Base-by-base conservation (phyloP, 108 stramenopile genomes). In the Conticribra guillardii region DNA sequence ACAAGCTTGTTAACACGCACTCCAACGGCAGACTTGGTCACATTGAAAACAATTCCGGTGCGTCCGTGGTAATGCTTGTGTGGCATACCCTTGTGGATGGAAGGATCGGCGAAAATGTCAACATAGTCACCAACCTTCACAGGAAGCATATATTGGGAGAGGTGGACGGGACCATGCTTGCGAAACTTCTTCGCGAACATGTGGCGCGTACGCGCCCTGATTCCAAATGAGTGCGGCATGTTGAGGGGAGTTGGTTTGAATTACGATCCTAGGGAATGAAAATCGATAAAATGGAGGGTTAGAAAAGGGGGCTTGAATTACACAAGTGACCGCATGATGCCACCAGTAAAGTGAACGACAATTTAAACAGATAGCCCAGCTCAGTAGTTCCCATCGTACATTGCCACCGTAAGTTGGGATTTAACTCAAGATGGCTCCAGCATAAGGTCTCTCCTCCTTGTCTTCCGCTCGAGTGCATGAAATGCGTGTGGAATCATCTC, bases 21-120 rank as follows among this genome's bases (percentile, higher is more conserved):
- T 60, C 98, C 98, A 58, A 99, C 87, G 28, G 98, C 84, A 22
- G 90, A 71, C 86, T 97, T 97, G 87, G 97, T 98, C 31, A 99
- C 96, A 74, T 99, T 99, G 95, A 97, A 99, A 52, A 99, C 89
- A 41, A 99, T 94, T 47, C 99, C 99, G 45, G 99, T 99, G 49
- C 98, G 96, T 72, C 99, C 99, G 81, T 99, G 99, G 95, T 98
- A 99, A 87, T 89, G 85, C 90, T 98, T 98, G 97, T 97, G 95
- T 55, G 99, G 99, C 99, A 99, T 99, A 87, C 99, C 99, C 92
- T 98, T 98, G 90, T 98, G 98, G 65, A 97, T 83, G 71, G 97
- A 91, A 18, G 97, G 92, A 86, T 99, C 87, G 70, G 94, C 96
- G 69, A 96, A 97, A 87, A 99, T 98, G 75, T 99, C 99, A 3